These are phyloP conservation scores for Musa balbisiana DNA, from an alignment of 202 grass and related monocot genomes.

Conservation along the genomic window DNA sequence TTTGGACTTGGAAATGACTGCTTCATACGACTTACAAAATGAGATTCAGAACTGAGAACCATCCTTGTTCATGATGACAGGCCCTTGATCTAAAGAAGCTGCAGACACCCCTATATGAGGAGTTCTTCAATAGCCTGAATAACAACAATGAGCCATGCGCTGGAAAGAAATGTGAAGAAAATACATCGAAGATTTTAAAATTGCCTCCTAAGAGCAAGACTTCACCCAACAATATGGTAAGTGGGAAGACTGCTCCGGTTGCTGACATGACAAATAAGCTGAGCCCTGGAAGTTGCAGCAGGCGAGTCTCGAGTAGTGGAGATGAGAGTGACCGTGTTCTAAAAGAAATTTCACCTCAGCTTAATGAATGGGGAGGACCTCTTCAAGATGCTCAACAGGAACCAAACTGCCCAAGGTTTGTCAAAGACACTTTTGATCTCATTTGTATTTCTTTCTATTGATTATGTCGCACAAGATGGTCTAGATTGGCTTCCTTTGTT, in stretches of 20 bases:
- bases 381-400: conserved; percentile 46
- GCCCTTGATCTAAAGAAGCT: conserved; percentile 97
- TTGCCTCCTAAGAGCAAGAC: conserved; percentile 56
- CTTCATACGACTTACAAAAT: not conserved
- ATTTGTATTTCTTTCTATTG: not conserved
- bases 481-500: not conserved
- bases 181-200: conserved; percentile 46
- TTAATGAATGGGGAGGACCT: conserved; percentile 44
- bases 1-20: not conserved
- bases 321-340: conserved; percentile 50
- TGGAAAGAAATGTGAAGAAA: conserved; percentile 54
- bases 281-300: conserved; percentile 50
- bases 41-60: not conserved
- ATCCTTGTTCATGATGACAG: conserved; percentile 24
- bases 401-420: conserved; percentile 42
- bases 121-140: conserved; percentile 81
- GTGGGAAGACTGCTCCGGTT: conserved; percentile 29
- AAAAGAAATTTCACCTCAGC: conserved; percentile 77
- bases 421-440: not conserved
- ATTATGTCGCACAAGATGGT: not conserved
- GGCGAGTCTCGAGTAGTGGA: conserved; percentile 43
- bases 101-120: conserved; percentile 92
- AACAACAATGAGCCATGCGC: conserved; percentile 40
- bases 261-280: conserved; percentile 42
- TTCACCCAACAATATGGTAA: conserved; percentile 48